Evolutionary conservation across 768 basidiomycete genomes (phyloP).

Genomic region (Russula virescens): DNA sequence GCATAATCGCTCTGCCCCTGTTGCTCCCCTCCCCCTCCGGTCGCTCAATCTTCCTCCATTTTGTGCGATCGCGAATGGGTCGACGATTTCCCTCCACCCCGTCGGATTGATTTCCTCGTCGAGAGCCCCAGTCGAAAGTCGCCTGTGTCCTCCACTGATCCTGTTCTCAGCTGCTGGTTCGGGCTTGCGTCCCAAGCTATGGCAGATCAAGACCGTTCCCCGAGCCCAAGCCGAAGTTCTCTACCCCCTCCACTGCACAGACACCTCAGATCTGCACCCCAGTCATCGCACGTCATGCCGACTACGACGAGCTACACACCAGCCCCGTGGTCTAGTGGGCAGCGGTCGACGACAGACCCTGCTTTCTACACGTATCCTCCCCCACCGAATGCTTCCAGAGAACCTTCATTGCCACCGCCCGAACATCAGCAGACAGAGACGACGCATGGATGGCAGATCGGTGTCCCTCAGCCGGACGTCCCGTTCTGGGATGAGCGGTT

Average conservation of each 20-base stretch:
- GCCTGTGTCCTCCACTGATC: not conserved
- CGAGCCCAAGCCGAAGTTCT: constrained; percentile 37
- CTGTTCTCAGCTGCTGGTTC: constrained; percentile 2
- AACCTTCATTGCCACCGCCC: not conserved
- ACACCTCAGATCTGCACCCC: constrained; percentile 33
- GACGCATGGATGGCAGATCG: constrained; percentile 7
- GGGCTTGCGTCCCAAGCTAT: constrained; percentile 9
- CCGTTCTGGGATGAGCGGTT: constrained; percentile 13
- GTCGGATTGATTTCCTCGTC: constrained; percentile 20
- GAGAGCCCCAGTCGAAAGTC: constrained; percentile 12
- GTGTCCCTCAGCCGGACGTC: constrained; percentile 4
- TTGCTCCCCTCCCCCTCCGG: constrained; percentile 13
- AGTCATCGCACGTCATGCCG: constrained; percentile 11
- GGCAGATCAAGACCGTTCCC: constrained; percentile 17
- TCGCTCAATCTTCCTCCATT: constrained; percentile 6
- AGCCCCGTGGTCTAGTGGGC: constrained; percentile 7
- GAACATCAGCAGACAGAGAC: constrained; percentile 4
- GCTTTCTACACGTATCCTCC: constrained; percentile 28
- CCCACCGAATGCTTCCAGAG: constrained; percentile 17
- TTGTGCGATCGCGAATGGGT: constrained; percentile 17
- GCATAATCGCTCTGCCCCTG: constrained; percentile 20
- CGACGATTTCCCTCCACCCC: constrained; percentile 6
- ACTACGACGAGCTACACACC: not conserved
- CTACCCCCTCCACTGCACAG: constrained; percentile 48
- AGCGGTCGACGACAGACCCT: constrained; percentile 25